Base-by-base conservation (phyloP, 192 early-diverging fungal genomes). In the Spizellomyces punctatus region DNA sequence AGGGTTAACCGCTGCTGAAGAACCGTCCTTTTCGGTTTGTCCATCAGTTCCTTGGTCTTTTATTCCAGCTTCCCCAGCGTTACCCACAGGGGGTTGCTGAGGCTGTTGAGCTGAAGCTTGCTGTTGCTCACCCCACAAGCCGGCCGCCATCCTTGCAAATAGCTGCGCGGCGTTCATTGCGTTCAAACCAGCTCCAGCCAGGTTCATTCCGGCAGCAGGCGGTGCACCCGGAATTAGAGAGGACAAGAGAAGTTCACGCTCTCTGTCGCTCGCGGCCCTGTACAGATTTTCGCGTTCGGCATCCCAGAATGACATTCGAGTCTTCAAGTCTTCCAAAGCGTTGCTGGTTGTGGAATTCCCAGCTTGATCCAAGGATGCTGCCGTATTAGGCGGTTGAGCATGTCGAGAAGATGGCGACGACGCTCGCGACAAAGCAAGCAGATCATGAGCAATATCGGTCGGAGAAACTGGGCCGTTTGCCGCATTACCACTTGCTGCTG, bases 291-390 rank as follows among this genome's bases (percentile, higher is more conserved):
- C 73, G 5, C 73, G 65, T 52, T 75, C 73, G n/a, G 65, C 47
- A 58, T 75, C 73, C 73, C 73, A 75, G 46, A 69, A 75, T 5
- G 65, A 63, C 66, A 75, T 75, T 16, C 73, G 73, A 10, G 66
- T 63, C 21, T 75, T 75, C 12, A 75, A 54, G 43, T 75, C 73
- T n/a, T 66, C 73, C 27, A 68, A 45, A 10, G 70, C 70, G n/a
- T 43, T 66, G 6, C 46, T 48, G n/a, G 56, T 46, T 55, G 64
- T 12, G 42, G 48, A 17, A 45, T 46, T 64, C 8, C 42, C 54
- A 17, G 64, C 64, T 16, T n/a, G 10, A 8, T 46, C 55, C 17
- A 58, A 10, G 6, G 46, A 45, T 27, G 41, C 27, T 8, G 19
- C 19, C 27, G 49, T 61, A 16, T 36, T 46, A 36, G 55, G 21